A percentile compares a stretch with the other conserved stretches of the same genome.
These are phyloP conservation scores for Saussurea involucrata DNA, from an alignment of 129 eudicot species.

Conservation along the genomic window DNA sequence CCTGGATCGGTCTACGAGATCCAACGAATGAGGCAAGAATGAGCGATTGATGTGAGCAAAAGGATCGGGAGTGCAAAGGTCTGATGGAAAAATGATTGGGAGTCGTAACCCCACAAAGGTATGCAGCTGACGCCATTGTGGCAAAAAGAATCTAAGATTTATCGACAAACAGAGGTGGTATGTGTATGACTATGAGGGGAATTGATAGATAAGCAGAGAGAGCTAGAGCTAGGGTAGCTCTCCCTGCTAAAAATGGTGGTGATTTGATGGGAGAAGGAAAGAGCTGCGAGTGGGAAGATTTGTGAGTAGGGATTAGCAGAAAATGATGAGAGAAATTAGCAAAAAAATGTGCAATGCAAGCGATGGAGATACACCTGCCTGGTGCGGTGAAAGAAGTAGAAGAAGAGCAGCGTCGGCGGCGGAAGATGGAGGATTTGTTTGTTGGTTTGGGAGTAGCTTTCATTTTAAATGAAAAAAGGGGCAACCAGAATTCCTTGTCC, in stretches of 20 bases:
- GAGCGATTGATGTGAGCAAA: conserved; percentile 18
- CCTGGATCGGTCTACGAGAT: background rate
- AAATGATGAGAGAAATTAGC: background rate
- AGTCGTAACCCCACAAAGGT: conserved; percentile 34
- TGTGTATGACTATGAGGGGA: too few species aligned
- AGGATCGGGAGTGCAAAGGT: conserved; percentile 25
- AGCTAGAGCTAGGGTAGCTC: conserved; percentile 13
- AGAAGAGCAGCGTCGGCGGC: background rate
- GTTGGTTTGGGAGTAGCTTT: background rate
- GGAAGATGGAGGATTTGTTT: too few species aligned
- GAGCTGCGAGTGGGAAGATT: too few species aligned
- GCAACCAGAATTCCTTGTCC: background rate
- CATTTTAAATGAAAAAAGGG: background rate
- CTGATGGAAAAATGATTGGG: conserved; percentile 17
- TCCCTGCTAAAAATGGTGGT: conserved; percentile 27
- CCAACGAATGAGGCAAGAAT: conserved; percentile 18
- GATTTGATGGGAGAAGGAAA: too few species aligned
- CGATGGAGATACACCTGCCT: too few species aligned
- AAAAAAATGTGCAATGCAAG: background rate
- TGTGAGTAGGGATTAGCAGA: background rate
- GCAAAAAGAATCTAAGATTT: background rate
- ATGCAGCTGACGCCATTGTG: conserved; percentile 35
- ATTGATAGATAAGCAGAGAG: conserved; percentile 22
- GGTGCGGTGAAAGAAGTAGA: too few species aligned
- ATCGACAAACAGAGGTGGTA: conserved; percentile 25